Evolutionary conservation across 805 yeast species (phyloP), one percentile per base, ranked within the genome.

Genomic region (Gaillardinia entomophila): DNA sequence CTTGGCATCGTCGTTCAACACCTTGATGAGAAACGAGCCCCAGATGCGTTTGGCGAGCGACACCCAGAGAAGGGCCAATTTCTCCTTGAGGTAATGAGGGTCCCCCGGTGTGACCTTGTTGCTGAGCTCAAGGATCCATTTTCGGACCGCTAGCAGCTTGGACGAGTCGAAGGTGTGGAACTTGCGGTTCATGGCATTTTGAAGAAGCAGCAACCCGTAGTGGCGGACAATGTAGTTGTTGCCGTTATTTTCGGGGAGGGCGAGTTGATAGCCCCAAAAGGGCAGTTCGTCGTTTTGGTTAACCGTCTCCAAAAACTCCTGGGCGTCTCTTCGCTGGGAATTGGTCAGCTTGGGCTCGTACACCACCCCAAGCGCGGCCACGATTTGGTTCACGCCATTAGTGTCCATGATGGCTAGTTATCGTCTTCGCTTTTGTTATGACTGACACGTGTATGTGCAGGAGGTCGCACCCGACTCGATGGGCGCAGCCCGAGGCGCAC

Each of bases 1-100:
- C 3, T 61, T 46, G 35, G 47, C 49, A 10, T 43, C 51, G n/a
- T 42, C 42, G 14, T 53, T 61, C 27, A 44, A 45, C 3, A 44
- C 32, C 39, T 60, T 62, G 16, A 62, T 68, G n/a, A 83, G 57
- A 38, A 73, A 77, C 24, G 75, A 66, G 12, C 97, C 96, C 98
- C 98, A 92, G 19, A 79, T 71, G 36, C 95, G 71, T 51, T 92
- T 92, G 8, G 96, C 95, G 6, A 92, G 66, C 26, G 84, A 81
- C 1, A 85, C 96, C 97, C 97, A 89, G 16, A 92, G 60, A 42
- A 76, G 82, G 11, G 97, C 95, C 26, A 89, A 51, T 57, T 92
- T 92, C 52, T 89, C 97, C 49, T 81, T 85, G 35, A 92, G 68
- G 48, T 81, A 94, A 55, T 87, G 90, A 5, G 97, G 96, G 53